A percentile compares a stretch with the other conserved stretches of the same genome.
Evolutionary conservation across 768 basidiomycete species (phyloP).

Genomic region (Rossbeevera mucosa): DNA sequence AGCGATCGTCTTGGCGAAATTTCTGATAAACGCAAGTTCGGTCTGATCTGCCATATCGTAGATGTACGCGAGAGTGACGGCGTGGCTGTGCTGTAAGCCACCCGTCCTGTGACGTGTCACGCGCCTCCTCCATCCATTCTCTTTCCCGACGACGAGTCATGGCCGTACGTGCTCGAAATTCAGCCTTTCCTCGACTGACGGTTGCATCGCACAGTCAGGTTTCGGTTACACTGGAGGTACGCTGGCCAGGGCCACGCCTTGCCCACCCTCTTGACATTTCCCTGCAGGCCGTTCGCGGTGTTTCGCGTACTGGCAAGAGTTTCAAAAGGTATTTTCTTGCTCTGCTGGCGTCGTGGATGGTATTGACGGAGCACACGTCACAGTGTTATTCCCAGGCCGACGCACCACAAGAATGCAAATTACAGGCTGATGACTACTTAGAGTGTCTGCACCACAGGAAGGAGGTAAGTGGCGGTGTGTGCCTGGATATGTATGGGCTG

Average conservation of each 20-base stretch:
- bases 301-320: conserved; percentile 91
- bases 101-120: conserved; percentile 23
- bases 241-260: conserved; percentile 7
- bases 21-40: conserved; percentile 60
- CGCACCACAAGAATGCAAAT: conserved; percentile 63
- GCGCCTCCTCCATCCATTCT: conserved; percentile 8
- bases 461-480: conserved; percentile 53
- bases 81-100: conserved; percentile 20
- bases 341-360: not conserved
- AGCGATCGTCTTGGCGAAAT: conserved; percentile 58
- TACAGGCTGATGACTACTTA: conserved; percentile 78
- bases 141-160: conserved; percentile 22
- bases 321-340: conserved; percentile 51
- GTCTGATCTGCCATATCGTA: conserved; percentile 49
- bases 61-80: not conserved
- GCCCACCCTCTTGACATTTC: conserved; percentile 3
- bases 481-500: not conserved
- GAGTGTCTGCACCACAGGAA: conserved; percentile 88
- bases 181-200: conserved; percentile 7
- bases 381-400: conserved; percentile 87
- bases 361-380: conserved; percentile 5
- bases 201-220: conserved; percentile 46
- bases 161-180: conserved; percentile 34
- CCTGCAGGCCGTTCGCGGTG: conserved; percentile 73
- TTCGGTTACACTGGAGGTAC: conserved; percentile 60